Evolutionary conservation across 2,329 filamentous ascomycete genomes (phyloP), one percentile per base, ranked within the genome.

Genomic region (Dactylellina haptotyla): DNA sequence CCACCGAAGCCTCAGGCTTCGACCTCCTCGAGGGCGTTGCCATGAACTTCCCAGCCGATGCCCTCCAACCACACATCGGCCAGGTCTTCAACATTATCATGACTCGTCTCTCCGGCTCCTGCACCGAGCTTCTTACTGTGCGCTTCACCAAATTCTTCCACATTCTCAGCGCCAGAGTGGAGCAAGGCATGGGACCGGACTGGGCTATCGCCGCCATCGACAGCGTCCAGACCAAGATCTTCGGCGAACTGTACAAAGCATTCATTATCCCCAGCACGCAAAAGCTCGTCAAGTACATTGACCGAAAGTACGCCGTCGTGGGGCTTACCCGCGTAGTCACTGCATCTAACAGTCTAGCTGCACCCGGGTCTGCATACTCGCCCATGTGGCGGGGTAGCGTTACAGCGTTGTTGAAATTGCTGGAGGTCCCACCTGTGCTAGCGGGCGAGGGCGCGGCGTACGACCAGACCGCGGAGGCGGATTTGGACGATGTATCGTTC

Each of bases 71-170:
- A 18, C 97, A 93, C 81, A 96, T 96, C 79, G 84, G 86, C 6
- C 88, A 89, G 0, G 90, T 99, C 70, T 84, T 98, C 66, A 88
- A 89, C 69, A 86, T 98, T 41, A 86, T 98, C 78, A 90, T 97
- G 79, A 90, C 88, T 14, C 85, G 89, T 37, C 82, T 91, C 70
- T 85, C 83, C 84, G 89, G 84, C 82, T 92, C 82, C 82, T 95
- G 86, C 82, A 89, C 93, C 0, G 94, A 98, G 78, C 90, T 88
- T 50, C 90, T 96, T 81, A 90, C 93, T 78, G 84, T 92, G 62
- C 90, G 93, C 59, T 97, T 99, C 80, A 90, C 93, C 61, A 90
- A 93, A 32, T 96, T 99, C 84, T 99, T 96, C 81, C 94, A 99
- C 81, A 88, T 97, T 75, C 87, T 98, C 62, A 92, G 91, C 28